phyloP scores from a whole-genome alignment of 1,284 basidiomycete genomes.

The Trichosporon sp. region DNA sequence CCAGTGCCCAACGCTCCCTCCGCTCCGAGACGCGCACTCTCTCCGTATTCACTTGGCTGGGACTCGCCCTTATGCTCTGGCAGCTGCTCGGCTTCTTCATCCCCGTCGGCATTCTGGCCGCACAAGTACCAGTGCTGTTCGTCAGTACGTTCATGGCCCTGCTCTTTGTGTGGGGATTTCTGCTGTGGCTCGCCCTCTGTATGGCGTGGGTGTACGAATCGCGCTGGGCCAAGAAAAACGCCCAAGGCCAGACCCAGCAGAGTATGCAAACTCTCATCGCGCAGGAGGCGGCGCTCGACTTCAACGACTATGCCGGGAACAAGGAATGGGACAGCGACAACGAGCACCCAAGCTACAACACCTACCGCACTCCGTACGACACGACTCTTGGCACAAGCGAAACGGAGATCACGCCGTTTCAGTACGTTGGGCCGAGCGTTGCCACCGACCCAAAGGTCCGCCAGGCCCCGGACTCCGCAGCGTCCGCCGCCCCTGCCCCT shows the following conservation, averaged over 20 bases:
- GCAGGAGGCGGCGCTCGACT: background rate
- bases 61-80: background rate
- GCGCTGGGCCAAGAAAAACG: background rate
- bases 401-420: background rate
- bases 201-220: background rate
- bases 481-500: no score
- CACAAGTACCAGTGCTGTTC: background rate
- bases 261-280: background rate
- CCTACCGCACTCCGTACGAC: background rate
- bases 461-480: no score
- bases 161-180: background rate
- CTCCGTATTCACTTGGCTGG: background rate
- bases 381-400: background rate
- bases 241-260: background rate
- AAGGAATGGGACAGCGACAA: background rate
- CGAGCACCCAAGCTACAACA: background rate
- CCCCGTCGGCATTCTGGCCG: background rate
- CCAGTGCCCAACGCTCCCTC: background rate
- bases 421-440: no score
- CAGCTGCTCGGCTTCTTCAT: background rate
- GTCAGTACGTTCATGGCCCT: background rate
- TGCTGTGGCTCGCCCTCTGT: background rate
- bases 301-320: background rate
- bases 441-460: no score
- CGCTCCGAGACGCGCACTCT: background rate